Evolutionary conservation across 1,284 basidiomycete species (phyloP), one percentile per base, ranked within the genome.

Genomic region (Anthracocystis walkeri): DNA sequence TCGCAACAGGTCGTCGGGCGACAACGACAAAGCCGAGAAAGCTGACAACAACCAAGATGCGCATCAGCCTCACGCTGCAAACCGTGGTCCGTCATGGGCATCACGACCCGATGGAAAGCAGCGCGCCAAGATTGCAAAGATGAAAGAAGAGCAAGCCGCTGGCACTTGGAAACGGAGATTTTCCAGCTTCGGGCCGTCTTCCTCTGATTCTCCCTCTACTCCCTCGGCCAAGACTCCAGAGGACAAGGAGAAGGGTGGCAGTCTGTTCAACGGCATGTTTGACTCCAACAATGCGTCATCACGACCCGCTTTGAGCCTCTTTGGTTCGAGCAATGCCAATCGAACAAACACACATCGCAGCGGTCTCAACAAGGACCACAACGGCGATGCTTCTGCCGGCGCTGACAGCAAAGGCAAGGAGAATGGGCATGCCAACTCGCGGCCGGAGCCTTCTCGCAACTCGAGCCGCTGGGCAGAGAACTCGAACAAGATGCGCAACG

Each of bases 11-110:
- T 40, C 58, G 3, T 41, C 45, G 10, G 61, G 61, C 8, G 35
- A 38, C 6, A 40, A 62, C 11, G 54, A 45, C 23, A 16, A 60
- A n/a, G 11, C 35, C 6, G 42, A 48, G 14, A 42, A 62, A 11
- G 40, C 58, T 4, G 40, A 66, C 23, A 42, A 54, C 18, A 48
- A 40, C 53, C 21, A 44, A 12, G 51, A 65, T 25, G 72, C 66
- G 0, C 66, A 75, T 53, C 72, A 69, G 35, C 27, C 49, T 7
- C 68, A 72, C 23, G 65, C 64, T 14, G 74, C 71, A 53, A 57
- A 75, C 16, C 68, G 75, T 18, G 79, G 79, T 45, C 78, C 79
- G 12, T 73, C 73, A 1, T 81, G 78, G 78, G 79, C 78, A 8
- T 75, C 70, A 12, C 70, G 78, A 40, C 79, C 79, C 1, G 68